Percentiles rank a stretch among this genome's conserved stretches.
These are phyloP conservation scores for Melastoma malabathricum DNA, from an alignment of 345 rosid genomes.

Conservation along the genomic window DNA sequence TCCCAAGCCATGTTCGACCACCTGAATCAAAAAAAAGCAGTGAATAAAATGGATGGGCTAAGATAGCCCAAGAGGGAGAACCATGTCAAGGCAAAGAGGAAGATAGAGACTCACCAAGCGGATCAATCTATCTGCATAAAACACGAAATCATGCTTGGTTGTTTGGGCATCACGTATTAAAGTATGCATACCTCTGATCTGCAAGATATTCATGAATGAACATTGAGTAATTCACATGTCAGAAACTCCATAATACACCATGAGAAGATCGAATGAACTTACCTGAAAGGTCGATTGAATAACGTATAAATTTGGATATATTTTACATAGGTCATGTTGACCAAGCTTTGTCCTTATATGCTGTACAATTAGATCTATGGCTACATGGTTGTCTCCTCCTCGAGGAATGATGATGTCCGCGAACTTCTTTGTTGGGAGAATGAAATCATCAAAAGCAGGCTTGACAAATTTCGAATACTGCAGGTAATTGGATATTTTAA, in stretches of 20 bases:
- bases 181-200: constrained; percentile 99
- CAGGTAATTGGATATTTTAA: too few relatives aligned
- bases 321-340: constrained; percentile 96
- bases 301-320: constrained; percentile 82
- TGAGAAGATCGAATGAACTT: not conserved
- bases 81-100: not conserved
- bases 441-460: constrained; percentile 97
- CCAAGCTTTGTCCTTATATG: constrained; percentile 96
- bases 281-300: constrained; percentile 99
- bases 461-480: constrained; percentile 99
- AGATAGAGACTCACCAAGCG: constrained; percentile 22
- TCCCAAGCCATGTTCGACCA: constrained; percentile 95
- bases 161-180: constrained; percentile 90
- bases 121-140: constrained; percentile 90
- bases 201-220: constrained; percentile 12
- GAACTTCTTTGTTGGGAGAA: constrained; percentile 94
- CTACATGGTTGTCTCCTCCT: constrained; percentile 98
- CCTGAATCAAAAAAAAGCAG: too few relatives aligned
- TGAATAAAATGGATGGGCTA: constrained; percentile 10
- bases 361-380: constrained; percentile 93
- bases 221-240: too few relatives aligned
- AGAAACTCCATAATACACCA: too few relatives aligned
- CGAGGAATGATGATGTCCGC: constrained; percentile 99
- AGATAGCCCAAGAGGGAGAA: not conserved
- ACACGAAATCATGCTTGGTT: constrained; percentile 91